phyloP scores from a whole-genome alignment of 768 basidiomycete genomes.

The Tylopilus vinaceipallidus region DNA sequence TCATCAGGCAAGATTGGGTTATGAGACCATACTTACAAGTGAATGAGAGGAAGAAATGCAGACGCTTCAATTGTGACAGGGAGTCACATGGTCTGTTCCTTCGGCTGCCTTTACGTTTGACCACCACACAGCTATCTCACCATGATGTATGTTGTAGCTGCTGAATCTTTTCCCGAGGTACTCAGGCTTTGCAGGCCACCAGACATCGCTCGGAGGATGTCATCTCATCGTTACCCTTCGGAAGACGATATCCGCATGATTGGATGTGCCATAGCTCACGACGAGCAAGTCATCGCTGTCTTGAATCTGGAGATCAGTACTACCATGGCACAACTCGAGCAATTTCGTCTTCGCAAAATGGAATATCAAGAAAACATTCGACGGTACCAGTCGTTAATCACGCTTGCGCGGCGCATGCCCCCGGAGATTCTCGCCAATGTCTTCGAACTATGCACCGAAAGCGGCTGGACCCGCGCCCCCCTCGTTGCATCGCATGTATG shows the following conservation, averaged over 20 bases:
- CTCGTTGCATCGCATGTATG: slow-evolving; percentile 58
- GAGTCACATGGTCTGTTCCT: slow-evolving; percentile 11
- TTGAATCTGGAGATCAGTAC: slow-evolving; percentile 44
- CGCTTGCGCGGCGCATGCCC: slow-evolving; percentile 56
- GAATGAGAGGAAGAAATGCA: neutral
- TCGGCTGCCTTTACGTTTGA: neutral
- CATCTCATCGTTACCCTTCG: slow-evolving; percentile 19
- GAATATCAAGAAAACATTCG: slow-evolving; percentile 43
- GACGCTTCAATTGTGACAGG: slow-evolving; percentile 8
- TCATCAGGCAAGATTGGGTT: slow-evolving; percentile 52
- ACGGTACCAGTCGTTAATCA: slow-evolving; percentile 45
- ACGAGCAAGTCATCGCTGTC: slow-evolving; percentile 40
- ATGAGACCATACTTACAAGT: slow-evolving; percentile 20
- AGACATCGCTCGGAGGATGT: slow-evolving; percentile 13
- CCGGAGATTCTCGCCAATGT: slow-evolving; percentile 53
- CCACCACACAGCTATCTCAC: neutral
- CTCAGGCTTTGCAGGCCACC: slow-evolving; percentile 9
- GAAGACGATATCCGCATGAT: slow-evolving; percentile 20
- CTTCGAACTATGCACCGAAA: slow-evolving; percentile 48
- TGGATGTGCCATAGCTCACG: slow-evolving; percentile 26
- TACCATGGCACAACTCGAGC: slow-evolving; percentile 39
- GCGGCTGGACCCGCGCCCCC: slow-evolving; percentile 54
- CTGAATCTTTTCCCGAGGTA: neutral
- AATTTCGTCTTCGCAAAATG: slow-evolving; percentile 42
- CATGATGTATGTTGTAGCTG: slow-evolving; percentile 10